These are phyloP conservation scores for Hansfordia pulvinata DNA, from an alignment of 2,329 filamentous ascomycete species.

Conservation along the genomic window DNA sequence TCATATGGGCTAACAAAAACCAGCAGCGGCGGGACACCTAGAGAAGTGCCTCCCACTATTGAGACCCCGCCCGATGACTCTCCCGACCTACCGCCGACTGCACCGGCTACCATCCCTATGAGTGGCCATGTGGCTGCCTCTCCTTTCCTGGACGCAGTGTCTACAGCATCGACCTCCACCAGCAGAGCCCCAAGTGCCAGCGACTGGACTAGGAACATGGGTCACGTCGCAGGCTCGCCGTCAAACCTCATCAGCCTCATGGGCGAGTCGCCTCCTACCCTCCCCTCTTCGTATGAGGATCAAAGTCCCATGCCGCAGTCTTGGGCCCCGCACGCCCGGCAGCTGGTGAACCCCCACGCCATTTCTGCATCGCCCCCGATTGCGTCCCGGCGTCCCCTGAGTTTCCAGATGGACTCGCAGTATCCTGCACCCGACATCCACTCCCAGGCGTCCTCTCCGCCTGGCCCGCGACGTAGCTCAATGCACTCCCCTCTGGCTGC, in stretches of 20 bases:
- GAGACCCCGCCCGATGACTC: conserved; percentile 14
- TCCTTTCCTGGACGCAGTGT: conserved; percentile 15
- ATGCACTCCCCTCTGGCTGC: conserved; percentile 34
- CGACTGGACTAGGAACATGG: conserved; percentile 17
- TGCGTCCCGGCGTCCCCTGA: conserved; percentile 21
- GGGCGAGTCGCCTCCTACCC: conserved; percentile 21
- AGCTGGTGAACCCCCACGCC: conserved; percentile 12
- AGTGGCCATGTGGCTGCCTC: conserved; percentile 12
- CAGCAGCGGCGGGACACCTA: conserved; percentile 9
- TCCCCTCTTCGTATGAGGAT: conserved; percentile 21
- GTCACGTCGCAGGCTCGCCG: conserved; percentile 16
- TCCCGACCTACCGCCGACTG: conserved; percentile 16
- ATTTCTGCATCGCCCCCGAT: conserved; percentile 17
- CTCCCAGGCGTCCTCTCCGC: conserved; percentile 24
- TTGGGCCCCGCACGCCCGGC: conserved; percentile 23
- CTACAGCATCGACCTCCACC: conserved; percentile 16
- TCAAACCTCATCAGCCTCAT: conserved; percentile 20
- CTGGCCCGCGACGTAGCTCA: conserved; percentile 25
- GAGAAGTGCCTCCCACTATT: conserved; percentile 10
- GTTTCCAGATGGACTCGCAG: conserved; percentile 25
- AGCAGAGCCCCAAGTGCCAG: conserved; percentile 18
- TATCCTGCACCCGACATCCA: conserved; percentile 21
- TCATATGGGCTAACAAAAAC: too few relatives aligned
- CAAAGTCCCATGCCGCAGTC: conserved; percentile 14
- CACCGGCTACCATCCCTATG: conserved; percentile 15